Evolutionary conservation across 805 yeast genomes (phyloP), one percentile per base, ranked within the genome.

Genomic region (Citeromyces nyonsensis): DNA sequence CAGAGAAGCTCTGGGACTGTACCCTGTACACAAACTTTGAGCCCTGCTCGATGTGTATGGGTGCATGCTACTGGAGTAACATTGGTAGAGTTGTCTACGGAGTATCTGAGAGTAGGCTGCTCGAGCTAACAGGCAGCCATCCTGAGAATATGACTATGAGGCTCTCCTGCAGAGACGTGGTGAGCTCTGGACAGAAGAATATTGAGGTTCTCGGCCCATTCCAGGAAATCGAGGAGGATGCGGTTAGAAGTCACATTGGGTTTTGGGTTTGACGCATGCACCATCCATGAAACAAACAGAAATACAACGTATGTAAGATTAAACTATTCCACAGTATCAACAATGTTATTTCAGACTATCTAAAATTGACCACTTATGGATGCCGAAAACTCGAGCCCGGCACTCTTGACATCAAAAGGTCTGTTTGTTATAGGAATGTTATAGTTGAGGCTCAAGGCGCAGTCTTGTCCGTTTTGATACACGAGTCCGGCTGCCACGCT

Each of bases 31-130:
- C 54, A 6, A 49, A 41, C 29, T 48, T 49, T 30, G 54, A 49
- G 37, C 52, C 54, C 3, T 49, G 54, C 31, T 38, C 40, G 14
- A 49, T 49, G 52, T 48, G 54, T 35, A 40, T 48, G 9, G 54
- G 52, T 3, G 40, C 52, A 2, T 36, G 45, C 12, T 48, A 48
- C 31, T 47, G 53, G 53, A 33, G 42, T 15, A 48, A 48, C 28
- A 41, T 47, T 2, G 54, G 54, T 2, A 36, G 49, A 15, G 37
- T 49, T 10, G 43, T 48, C 1, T 48, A 40, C 34, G 54, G 53
- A 0, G 29, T 42, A 10, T 37, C 37, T 6, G 54, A 49, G 25
- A 4, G 18, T 6, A 35, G 28, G 14, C 33, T 49, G 22, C 33
- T 48, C 29, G 34, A 36, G 14, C 22, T 48, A 25, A 49, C 54